Base-by-base conservation (phyloP, 2,329 filamentous ascomycete species). In the Hypocrella siamensis region DNA sequence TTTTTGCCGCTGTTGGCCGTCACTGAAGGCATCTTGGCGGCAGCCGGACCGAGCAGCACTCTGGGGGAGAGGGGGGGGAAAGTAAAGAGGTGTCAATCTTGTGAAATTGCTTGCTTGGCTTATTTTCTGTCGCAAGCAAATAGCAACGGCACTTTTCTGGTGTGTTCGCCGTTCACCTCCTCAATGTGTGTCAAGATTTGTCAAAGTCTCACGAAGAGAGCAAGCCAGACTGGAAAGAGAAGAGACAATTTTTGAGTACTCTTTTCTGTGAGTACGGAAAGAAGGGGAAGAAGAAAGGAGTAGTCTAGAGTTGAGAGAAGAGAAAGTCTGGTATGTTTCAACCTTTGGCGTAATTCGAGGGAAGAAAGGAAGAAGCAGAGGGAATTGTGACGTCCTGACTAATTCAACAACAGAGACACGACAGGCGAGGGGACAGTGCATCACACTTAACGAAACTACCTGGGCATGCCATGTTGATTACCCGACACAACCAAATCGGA, bases 1-100 rank as follows among this genome's bases (percentile, higher is more conserved):
- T 52, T 51, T n/a, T 60, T 59, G 19, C 56, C 57, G 24, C 51
- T 46, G 39, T 56, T 48, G 26, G 51, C 51, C 42, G 52, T 53
- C 31, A 31, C 17, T 6, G 33, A 32, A 28, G 30, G 17, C 30
- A 22, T 35, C 7, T 6, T 16, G 16, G 7, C n/a, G 16, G 17
- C 27, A 11, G 18, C 15, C 21, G 24, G 15, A 34, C 26, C 9
- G 17, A 25, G 25, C 28, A 22, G 25, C 25, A 24, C 15, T 3
- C 16, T 12, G 32, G 14, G 3, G 3, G 8, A 3, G 15, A 14
- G n/a, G n/a, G 9, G 7, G 9, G 11, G n/a, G 11, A 14, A 26
- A 19, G 9, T 31, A n/a, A n/a, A n/a, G n/a, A n/a, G n/a, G n/a
- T n/a, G n/a, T n/a, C n/a, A n/a, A n/a, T n/a, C n/a, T n/a, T n/a